phyloP scores from a whole-genome alignment of 108 stramenopile species.

The Nannochloropsis salina region DNA sequence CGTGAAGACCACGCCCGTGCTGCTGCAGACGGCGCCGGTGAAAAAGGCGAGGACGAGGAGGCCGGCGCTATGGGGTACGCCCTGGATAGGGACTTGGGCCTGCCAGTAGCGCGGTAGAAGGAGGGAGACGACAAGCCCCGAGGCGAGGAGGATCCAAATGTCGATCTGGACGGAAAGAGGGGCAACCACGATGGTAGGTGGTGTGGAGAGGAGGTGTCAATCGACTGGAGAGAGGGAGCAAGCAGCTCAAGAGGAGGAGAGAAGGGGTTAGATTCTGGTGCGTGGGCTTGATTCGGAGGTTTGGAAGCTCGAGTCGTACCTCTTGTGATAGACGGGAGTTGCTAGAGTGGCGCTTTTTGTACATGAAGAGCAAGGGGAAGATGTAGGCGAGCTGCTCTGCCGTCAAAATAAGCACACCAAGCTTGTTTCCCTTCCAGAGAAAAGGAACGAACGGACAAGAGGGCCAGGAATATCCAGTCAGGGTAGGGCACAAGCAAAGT shows the following conservation, averaged over 20 bases:
- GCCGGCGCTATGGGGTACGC: background rate
- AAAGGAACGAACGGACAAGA: too few relatives aligned
- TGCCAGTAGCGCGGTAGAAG: background rate
- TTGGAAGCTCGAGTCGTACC: background rate
- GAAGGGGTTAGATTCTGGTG: too few relatives aligned
- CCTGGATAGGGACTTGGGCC: background rate
- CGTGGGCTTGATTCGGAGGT: too few relatives aligned
- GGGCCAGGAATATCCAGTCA: too few relatives aligned
- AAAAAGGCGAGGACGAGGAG: background rate
- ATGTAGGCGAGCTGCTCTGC: constrained; percentile 15
- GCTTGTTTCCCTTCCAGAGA: background rate
- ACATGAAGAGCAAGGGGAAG: constrained; percentile 1
- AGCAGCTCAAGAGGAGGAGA: background rate
- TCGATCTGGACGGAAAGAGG: background rate
- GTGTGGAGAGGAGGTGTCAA: background rate
- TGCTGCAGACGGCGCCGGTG: background rate
- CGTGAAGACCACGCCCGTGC: constrained; percentile 7
- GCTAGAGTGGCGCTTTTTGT: background rate
- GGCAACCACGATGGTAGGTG: background rate
- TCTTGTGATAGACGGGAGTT: background rate
- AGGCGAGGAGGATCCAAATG: constrained; percentile 8
- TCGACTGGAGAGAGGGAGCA: background rate
- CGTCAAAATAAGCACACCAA: background rate
- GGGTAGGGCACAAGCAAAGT: too few relatives aligned
- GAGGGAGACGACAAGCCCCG: background rate